Base-by-base conservation (phyloP, 805 yeast species). In the Kodamaea restingae region DNA sequence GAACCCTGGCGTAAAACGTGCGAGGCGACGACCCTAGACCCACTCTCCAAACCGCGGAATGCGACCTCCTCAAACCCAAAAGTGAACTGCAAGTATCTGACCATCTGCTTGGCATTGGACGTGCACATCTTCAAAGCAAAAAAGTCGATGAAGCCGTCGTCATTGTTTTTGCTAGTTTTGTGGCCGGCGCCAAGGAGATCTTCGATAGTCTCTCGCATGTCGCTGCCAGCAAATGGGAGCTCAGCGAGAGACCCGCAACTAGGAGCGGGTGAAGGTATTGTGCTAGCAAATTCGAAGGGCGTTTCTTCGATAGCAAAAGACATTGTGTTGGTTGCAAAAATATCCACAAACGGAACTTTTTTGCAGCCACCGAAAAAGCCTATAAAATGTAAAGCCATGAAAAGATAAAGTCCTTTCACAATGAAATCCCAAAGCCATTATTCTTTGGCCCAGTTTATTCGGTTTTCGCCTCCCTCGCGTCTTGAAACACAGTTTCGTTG, bases 101-200 rank as follows among this genome's bases (percentile, higher is more conserved):
- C 81, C 32, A 78, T 65, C 44, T 76, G 77, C 43, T 76, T 78
- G 17, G 91, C 84, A 46, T 84, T 84, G n/a, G 86, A 75, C 9
- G 81, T 83, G 44, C 80, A 82, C 70, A 83, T 76, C 10, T 83
- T 81, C 3, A 84, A 68, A 50, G 81, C 81, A 59, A 76, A 80
- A 52, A 81, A 84, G n/a, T 73, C 76, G 6, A 59, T 21, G 41
- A 67, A 50, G 10, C 62, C 70, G 50, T 63, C 70, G 14, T 31
- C 33, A 18, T n/a, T 36, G n/a, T 29, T 28, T 21, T 36, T 36
- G 3, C 34, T 30, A n/a, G 15, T 21, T 3, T n/a, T 15, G 17
- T 22, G 15, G 14, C 35, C 35, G 14, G 20, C 15, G 28, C 11
- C 18, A 4, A 29, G 31, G 2, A 36, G 32, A 32, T 35, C 38